phyloP scores from a whole-genome alignment of 2,329 filamentous ascomycete species.

The Fusarium mundagurra region DNA sequence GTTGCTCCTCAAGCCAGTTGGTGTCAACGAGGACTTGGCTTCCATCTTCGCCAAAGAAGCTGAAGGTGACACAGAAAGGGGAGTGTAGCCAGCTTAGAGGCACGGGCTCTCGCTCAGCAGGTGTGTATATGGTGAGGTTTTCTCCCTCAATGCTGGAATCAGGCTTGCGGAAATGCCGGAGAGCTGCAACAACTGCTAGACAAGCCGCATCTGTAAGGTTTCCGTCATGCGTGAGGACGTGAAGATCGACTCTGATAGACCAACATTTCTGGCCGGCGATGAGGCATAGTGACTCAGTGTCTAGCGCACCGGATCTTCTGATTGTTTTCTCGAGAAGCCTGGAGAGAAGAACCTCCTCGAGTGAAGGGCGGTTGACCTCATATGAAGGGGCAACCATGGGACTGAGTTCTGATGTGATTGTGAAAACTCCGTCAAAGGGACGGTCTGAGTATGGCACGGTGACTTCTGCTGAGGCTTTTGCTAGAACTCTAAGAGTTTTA shows the following conservation, averaged over 20 bases:
- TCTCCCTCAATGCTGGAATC: conserved; percentile 90
- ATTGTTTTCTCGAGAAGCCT: conserved; percentile 93
- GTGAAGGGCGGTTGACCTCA: conserved; percentile 84
- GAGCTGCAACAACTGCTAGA: conserved; percentile 84
- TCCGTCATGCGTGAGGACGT: conserved; percentile 91
- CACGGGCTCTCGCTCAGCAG: conserved; percentile 88
- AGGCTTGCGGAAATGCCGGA: conserved; percentile 91
- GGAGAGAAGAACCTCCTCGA: conserved; percentile 86
- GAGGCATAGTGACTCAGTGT: conserved; percentile 95
- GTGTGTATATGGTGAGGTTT: conserved; percentile 82
- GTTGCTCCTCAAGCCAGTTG: conserved; percentile 78
- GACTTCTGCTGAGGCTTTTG: conserved; percentile 88
- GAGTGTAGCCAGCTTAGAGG: conserved; percentile 91
- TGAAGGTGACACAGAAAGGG: conserved; percentile 91
- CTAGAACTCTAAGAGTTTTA: conserved; percentile 72
- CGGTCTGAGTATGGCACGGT: conserved; percentile 86
- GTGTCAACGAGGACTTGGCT: conserved; percentile 76
- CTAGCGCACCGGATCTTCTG: conserved; percentile 88
- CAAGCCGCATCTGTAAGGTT: conserved; percentile 88
- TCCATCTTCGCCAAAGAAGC: conserved; percentile 79
- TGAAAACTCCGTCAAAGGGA: conserved; percentile 95
- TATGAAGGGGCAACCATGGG: conserved; percentile 93
- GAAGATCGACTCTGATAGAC: conserved; percentile 89
- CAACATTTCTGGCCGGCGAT: conserved; percentile 92
- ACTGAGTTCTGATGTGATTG: conserved; percentile 88